Evolutionary conservation across 2,329 filamentous ascomycete genomes (phyloP), one percentile per base, ranked within the genome.

Genomic region (Teratosphaeria pseudoeucalypti): DNA sequence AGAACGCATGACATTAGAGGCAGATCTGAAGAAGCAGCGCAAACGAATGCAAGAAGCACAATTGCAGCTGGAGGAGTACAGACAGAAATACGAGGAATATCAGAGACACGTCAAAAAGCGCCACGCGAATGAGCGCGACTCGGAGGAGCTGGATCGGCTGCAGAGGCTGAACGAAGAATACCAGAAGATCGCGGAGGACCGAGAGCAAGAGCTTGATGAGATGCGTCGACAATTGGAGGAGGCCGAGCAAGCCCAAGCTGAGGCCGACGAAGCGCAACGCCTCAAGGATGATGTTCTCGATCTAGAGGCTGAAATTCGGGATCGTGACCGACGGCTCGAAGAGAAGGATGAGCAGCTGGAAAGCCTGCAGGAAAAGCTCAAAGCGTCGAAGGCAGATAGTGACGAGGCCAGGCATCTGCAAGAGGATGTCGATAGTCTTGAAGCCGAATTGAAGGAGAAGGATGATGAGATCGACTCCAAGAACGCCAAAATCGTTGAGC

Each of bases 1-100:
- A 60, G 88, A 94, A 75, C 90, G 90, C 71, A 84, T 95, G 61
- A 92, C 90, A 0, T 88, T 97, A 84, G 86, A 94, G 71, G 84
- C 87, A 61, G 94, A 99, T 67, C 81, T 99, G 19, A 85, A 88
- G 66, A 85, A 86, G 64, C 94, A 92, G 76, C 89, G 89, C 72
- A 97, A 96, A 72, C 87, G 87, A 49, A 79, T 99, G 11, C 84
- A 83, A 23, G 82, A 85, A 26, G 92, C 92, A 3, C 92, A 97
- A 76, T 86, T 85, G 64, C 90, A 96, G 62, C 81, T 97, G 2
- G 92, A 96, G 70, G 81, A 82, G 60, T 96, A 95, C 72, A 85
- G 88, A 58, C 81, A 88, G 67, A 89, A 96, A 71, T 85, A 96
- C 64, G 77, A 86, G 59, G 89, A 95, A 63, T 83, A 95, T 61